Base-by-base conservation (phyloP, 768 basidiomycete genomes). In the Exsudoporus frostii region DNA sequence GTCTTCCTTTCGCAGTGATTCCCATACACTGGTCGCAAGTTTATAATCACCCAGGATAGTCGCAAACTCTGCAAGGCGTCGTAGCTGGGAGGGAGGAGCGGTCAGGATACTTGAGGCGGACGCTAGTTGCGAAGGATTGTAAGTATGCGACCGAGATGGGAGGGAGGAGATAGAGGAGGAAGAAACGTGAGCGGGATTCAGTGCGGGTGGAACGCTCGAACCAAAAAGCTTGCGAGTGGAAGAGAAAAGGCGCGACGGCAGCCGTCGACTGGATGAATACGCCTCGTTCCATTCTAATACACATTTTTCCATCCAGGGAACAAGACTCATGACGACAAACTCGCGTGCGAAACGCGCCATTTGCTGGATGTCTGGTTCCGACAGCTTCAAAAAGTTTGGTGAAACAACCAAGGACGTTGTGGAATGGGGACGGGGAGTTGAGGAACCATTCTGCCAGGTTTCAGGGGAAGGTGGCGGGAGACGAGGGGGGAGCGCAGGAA, bases 231-330 rank as follows among this genome's bases (percentile, higher is more conserved):
- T 83, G 47, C 89, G 84, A 22, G 90, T 92, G 5, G 91, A 92
- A 17, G 89, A 86, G 65, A 93, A 90, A n/a, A 93, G 70, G 6
- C 90, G 85, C 1, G 84, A 92, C 6, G 90, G 88, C n/a, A 92
- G 73, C 14, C 90, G 78, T 47, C 88, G 81, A 14, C 84, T 86
- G 7, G 88, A 88, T 4, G 83, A 81, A 68, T 86, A 89, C 77
- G 77, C 77, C 74, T 98, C 95, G 66, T 97, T 98, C 92, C 94
- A 96, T 57, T 96, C 91, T 42, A 92, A 60, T 6, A 95, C 89
- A 68, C 86, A 87, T 63, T 87, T 91, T 73, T 98, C 96, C 92
- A 98, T 95, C 91, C 91, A 98, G 1, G 95, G 95, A 3, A 98
- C 69, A 41, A 98, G 71, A 64, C 90, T 94, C 84, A 90, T 92